phyloP scores from a whole-genome alignment of 2,329 filamentous ascomycete genomes.

The Byssothecium circinans region DNA sequence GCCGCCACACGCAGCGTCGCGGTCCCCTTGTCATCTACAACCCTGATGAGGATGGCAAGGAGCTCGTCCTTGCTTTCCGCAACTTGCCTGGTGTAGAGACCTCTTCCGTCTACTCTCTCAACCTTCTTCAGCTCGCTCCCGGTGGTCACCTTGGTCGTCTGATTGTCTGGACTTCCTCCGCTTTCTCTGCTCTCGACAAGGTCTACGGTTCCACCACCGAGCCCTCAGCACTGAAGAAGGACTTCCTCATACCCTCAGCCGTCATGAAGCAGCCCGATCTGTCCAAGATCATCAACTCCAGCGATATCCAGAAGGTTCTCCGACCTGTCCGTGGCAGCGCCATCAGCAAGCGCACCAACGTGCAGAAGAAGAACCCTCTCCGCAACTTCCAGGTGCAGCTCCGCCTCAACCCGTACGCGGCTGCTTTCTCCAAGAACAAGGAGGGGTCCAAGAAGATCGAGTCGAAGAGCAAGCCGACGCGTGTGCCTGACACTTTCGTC shows the following conservation, averaged over 20 bases:
- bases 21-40: constrained; percentile 98
- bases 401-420: constrained; percentile 97
- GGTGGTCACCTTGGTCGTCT: constrained; percentile 99
- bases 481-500: constrained; percentile 56
- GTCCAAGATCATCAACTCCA: constrained; percentile 97
- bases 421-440: constrained; percentile 84
- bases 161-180: constrained; percentile 97
- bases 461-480: constrained; percentile 60
- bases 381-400: constrained; percentile 98
- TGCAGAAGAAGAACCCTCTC: constrained; percentile 99
- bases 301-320: constrained; percentile 95
- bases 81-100: constrained; percentile 99
- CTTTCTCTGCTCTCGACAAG: constrained; percentile 93
- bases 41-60: constrained; percentile 91
- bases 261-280: constrained; percentile 93
- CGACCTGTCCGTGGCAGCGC: constrained; percentile 87
- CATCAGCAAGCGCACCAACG: constrained; percentile 82
- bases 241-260: constrained; percentile 95
- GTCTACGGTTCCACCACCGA: constrained; percentile 94
- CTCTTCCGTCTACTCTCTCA: constrained; percentile 86
- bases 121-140: constrained; percentile 98
- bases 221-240: constrained; percentile 93
- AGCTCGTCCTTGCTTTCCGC: constrained; percentile 92
- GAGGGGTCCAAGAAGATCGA: constrained; percentile 71
- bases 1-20: constrained; percentile 95